These are phyloP conservation scores for Camellia granthamiana DNA, from an alignment of 148 eudicot genomes.

Conservation along the genomic window DNA sequence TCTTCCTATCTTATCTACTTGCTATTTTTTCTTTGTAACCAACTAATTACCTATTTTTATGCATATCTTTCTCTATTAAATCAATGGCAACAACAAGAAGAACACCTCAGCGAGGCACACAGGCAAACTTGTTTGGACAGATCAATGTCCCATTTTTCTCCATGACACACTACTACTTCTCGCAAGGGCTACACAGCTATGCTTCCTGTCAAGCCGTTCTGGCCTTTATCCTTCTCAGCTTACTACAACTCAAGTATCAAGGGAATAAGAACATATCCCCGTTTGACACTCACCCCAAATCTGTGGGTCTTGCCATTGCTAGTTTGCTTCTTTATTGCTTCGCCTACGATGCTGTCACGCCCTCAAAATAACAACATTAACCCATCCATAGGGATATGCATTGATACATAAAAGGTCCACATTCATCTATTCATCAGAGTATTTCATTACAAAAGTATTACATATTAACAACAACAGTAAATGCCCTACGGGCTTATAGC, in stretches of 20 bases:
- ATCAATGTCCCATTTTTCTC: neutral
- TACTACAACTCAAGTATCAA: neutral
- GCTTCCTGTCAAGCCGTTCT: neutral
- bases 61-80: too few relatives aligned
- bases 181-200: neutral
- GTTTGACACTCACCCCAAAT: neutral
- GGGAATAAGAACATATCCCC: neutral
- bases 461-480: too few relatives aligned
- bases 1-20: too few relatives aligned
- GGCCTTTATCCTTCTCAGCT: neutral
- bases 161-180: neutral
- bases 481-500: too few relatives aligned
- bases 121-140: neutral
- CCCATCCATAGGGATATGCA: too few relatives aligned
- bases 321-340: neutral
- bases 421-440: too few relatives aligned
- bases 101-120: neutral
- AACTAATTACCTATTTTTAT: too few relatives aligned
- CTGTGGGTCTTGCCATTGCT: neutral
- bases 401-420: too few relatives aligned
- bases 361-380: too few relatives aligned
- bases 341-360: neutral
- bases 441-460: too few relatives aligned
- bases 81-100: too few relatives aligned
- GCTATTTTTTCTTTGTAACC: too few relatives aligned